Evolutionary conservation across 192 early-diverging fungal species (phyloP).

Genomic region (Phlyctochytrium planicorne): DNA sequence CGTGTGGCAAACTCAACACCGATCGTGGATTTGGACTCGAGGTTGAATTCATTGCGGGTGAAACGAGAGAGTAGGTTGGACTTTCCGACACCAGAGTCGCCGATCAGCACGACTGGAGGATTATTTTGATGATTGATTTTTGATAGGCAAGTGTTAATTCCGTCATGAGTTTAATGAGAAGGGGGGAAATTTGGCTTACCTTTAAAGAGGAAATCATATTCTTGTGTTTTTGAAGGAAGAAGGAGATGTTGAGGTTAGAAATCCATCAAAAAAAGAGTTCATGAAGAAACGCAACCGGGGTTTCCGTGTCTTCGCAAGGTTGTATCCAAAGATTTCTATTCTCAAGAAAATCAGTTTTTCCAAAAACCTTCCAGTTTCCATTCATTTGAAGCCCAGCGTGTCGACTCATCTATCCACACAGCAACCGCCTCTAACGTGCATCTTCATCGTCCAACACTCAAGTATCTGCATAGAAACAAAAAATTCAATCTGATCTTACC

Average conservation of each 20-base stretch:
- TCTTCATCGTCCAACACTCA: neutral
- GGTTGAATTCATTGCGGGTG: constrained; percentile 97
- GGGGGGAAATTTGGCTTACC: constrained; percentile 35
- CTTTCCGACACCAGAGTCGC: constrained; percentile 96
- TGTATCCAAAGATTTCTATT: neutral
- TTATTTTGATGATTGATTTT: too few relatives aligned
- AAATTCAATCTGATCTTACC: neutral
- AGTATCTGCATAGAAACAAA: neutral
- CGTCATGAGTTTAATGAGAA: constrained; percentile 17
- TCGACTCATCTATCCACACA: neutral
- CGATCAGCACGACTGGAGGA: constrained; percentile 62
- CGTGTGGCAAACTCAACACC: constrained; percentile 98
- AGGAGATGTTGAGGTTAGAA: constrained; percentile 1
- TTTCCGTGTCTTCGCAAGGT: neutral
- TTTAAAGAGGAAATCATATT: constrained; percentile 90
- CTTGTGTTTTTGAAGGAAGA: too few relatives aligned
- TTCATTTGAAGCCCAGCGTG: neutral
- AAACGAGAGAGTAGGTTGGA: constrained; percentile 97
- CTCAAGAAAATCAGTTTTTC: neutral
- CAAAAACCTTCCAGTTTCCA: neutral
- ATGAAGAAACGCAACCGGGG: neutral
- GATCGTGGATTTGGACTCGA: constrained; percentile 98
- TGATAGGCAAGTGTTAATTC: constrained; percentile 63
- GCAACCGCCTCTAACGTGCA: neutral
- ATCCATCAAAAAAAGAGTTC: neutral